Base-by-base conservation (phyloP, 2,329 filamentous ascomycete genomes). In the Dactylonectria estremocensis region DNA sequence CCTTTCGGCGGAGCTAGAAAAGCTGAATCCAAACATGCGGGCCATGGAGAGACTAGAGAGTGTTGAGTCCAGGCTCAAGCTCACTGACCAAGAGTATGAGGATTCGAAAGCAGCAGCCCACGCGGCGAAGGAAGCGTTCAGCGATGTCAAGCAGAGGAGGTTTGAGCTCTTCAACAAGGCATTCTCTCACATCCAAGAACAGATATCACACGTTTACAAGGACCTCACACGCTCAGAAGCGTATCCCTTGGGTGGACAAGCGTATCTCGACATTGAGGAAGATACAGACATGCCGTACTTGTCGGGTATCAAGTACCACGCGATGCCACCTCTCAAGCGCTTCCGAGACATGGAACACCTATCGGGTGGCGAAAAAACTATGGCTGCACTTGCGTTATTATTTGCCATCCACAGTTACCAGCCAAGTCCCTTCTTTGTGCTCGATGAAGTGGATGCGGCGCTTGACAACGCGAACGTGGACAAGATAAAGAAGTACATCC, bases 301-400 rank as follows among this genome's bases (percentile, higher is more conserved):
- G 4, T 94, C 93, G 46, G 96, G 96, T 35, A 95, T 99, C 82
- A 98, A 97, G 79, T 99, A 99, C 82, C 95, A 98, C 79, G 97
- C 96, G 69, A 99, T 98, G 95, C 96, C 96, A 20, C 96, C 96
- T 1, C 90, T 98, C 69, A 99, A 99, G 84, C 94, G 96, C 52
- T 99, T 99, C 89, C 90, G 96, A 75, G 97, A 99, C 80, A 99
- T 99, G 96, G 96, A 99, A 81, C 96, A 98, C 79, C 86, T 99
- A 10, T 97, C 94, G 1, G 96, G 96, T 76, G 96, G 96, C 63
- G 96, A 99, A 83, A 99, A 99, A 87, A 99, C 96, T 0, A 99
- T 99, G 92, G 96, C 96, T 2, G 96, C 96, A 14, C 86, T 99
- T 45, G 96, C 96, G n/a, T 87, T 99, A 46, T 88, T 99, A 5